Evolutionary conservation across 176 grass and related monocot genomes (phyloP).

Genomic region (Miscanthus lutarioriparius): DNA sequence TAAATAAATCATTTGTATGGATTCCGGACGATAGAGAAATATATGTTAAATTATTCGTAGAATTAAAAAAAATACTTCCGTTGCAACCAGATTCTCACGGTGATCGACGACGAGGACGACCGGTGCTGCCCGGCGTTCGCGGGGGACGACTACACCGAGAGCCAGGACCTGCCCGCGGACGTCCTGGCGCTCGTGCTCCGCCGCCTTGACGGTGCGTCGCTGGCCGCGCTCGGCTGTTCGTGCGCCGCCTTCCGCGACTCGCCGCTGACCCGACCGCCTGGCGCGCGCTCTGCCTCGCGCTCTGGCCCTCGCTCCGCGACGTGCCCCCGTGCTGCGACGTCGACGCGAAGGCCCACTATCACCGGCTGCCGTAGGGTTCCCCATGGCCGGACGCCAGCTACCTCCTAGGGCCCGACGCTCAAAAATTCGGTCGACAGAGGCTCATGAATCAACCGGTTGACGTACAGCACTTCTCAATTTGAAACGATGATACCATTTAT

Average conservation of each 20-base stretch:
- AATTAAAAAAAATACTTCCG: not conserved
- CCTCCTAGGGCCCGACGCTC: too few relatives aligned
- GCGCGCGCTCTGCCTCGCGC: slow-evolving; percentile 60
- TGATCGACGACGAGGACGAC: not conserved
- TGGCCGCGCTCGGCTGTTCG: slow-evolving; percentile 55
- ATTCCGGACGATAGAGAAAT: too few relatives aligned
- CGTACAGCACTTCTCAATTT: too few relatives aligned
- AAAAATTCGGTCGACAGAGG: too few relatives aligned
- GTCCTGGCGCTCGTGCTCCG: slow-evolving; percentile 48
- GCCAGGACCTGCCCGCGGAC: slow-evolving; percentile 63
- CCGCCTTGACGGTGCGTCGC: slow-evolving; percentile 56
- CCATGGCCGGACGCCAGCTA: too few relatives aligned
- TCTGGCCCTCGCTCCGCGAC: slow-evolving; percentile 61
- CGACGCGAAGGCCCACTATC: not conserved
- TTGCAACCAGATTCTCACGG: not conserved
- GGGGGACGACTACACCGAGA: not conserved
- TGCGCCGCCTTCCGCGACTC: slow-evolving; percentile 46
- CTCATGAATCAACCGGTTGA: too few relatives aligned
- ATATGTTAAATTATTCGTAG: too few relatives aligned
- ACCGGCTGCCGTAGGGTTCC: not conserved
- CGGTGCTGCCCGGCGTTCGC: not conserved
- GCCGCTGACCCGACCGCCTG: slow-evolving; percentile 50
- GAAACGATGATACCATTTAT: too few relatives aligned
- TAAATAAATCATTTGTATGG: too few relatives aligned
- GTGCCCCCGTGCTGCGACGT: too few relatives aligned